phyloP scores from a whole-genome alignment of 208 protist species.

The Trypanosoma theileri region DNA sequence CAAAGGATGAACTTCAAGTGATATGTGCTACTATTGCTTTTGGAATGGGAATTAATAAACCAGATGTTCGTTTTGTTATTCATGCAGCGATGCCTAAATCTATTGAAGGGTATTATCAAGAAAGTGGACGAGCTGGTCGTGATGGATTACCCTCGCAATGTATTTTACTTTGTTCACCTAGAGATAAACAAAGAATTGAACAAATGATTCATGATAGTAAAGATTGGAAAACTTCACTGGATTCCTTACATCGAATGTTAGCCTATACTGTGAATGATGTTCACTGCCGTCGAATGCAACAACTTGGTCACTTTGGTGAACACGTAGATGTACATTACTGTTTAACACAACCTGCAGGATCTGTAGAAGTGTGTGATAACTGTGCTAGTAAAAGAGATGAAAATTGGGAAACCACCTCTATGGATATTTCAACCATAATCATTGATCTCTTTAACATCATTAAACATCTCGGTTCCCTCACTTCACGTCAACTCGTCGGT shows the following conservation, averaged over 20 bases:
- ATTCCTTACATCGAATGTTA: slow-evolving; percentile 76
- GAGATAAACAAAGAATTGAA: slow-evolving; percentile 73
- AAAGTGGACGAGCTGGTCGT: slow-evolving; percentile 96
- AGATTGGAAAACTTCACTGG: slow-evolving; percentile 68
- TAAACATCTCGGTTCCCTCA: slow-evolving; percentile 66
- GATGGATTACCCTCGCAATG: slow-evolving; percentile 91
- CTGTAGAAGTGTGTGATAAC: slow-evolving; percentile 77
- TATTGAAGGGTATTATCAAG: slow-evolving; percentile 98
- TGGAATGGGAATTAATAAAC: slow-evolving; percentile 98
- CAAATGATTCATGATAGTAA: slow-evolving; percentile 81
- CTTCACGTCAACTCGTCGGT: slow-evolving; percentile 73
- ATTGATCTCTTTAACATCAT: slow-evolving; percentile 72
- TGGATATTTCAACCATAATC: slow-evolving; percentile 49
- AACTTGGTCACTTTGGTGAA: slow-evolving; percentile 86
- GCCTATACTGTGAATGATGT: slow-evolving; percentile 85
- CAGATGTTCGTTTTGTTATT: slow-evolving; percentile 97
- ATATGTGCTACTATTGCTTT: slow-evolving; percentile 98
- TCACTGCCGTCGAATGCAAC: slow-evolving; percentile 83
- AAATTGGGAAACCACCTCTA: slow-evolving; percentile 46
- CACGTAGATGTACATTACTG: slow-evolving; percentile 71
- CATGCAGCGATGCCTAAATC: slow-evolving; percentile 96
- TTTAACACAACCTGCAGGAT: slow-evolving; percentile 38
- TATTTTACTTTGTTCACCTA: slow-evolving; percentile 69
- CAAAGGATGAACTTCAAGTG: slow-evolving; percentile 88
- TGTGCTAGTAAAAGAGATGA: slow-evolving; percentile 69